phyloP scores from a whole-genome alignment of 2,329 filamentous ascomycete species.

The Monosporascus sp. region DNA sequence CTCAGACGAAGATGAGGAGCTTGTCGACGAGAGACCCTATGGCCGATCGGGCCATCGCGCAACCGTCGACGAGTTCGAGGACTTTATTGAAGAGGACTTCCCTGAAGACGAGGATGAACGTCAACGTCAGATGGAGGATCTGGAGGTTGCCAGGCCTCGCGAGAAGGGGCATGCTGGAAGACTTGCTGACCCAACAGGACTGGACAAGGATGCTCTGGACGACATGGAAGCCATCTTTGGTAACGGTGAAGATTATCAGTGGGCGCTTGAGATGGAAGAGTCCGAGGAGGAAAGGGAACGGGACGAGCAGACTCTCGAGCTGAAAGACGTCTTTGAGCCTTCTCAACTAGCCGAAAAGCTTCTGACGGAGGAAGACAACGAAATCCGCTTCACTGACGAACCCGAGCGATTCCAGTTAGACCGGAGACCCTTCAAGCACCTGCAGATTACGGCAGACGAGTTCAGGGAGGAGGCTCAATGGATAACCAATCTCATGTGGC shows the following conservation, averaged over 20 bases:
- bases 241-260: conserved; percentile 91
- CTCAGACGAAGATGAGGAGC: conserved; percentile 85
- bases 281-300: conserved; percentile 74
- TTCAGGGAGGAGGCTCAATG: conserved; percentile 86
- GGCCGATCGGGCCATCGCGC: conserved; percentile 50
- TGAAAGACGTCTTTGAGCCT: conserved; percentile 97
- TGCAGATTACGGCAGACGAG: conserved; percentile 76
- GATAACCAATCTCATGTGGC: conserved; percentile 87
- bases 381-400: conserved; percentile 81
- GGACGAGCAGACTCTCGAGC: conserved; percentile 78
- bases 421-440: conserved; percentile 78
- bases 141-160: conserved; percentile 79
- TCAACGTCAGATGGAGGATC: conserved; percentile 72
- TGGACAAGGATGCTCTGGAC: conserved; percentile 89
- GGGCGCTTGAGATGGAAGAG: conserved; percentile 85
- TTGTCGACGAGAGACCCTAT: conserved; percentile 48
- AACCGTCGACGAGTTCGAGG: conserved; percentile 76
- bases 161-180: conserved; percentile 63
- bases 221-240: conserved; percentile 97
- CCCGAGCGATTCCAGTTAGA: conserved; percentile 93
- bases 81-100: conserved; percentile 96
- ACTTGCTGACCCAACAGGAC: conserved; percentile 72
- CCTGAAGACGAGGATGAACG: conserved; percentile 79
- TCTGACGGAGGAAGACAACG: conserved; percentile 90
- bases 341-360: conserved; percentile 91